These are phyloP conservation scores for Monosporascus sp. DNA, from an alignment of 2,329 filamentous ascomycete genomes.

Conservation along the genomic window DNA sequence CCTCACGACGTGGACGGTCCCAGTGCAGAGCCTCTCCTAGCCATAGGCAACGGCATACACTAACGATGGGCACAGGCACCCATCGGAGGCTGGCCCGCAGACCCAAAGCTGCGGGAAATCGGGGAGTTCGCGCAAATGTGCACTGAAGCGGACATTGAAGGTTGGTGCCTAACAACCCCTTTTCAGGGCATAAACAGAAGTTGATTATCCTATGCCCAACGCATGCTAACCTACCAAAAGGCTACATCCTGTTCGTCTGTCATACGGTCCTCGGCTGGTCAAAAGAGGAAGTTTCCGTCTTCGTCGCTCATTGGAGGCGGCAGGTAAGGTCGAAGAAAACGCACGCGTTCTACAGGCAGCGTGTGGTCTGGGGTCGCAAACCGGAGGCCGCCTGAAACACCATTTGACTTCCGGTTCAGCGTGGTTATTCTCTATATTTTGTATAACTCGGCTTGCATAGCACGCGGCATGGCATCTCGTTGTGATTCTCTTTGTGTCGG, in stretches of 20 bases:
- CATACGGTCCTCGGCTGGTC: conserved; percentile 32
- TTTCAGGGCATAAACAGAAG: not conserved
- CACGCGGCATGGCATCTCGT: too few relatives aligned
- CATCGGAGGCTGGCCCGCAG: conserved; percentile 23
- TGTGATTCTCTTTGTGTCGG: too few relatives aligned
- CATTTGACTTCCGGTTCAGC: too few relatives aligned
- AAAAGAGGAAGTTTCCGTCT: conserved; percentile 27
- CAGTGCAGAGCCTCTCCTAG: not conserved
- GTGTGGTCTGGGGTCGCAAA: conserved; percentile 25
- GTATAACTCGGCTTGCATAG: too few relatives aligned
- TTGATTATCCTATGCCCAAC: not conserved
- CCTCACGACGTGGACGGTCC: too few relatives aligned
- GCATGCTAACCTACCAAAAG: not conserved
- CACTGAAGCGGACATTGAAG: conserved; percentile 24
- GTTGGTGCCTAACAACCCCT: conserved; percentile 2
- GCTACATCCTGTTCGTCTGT: conserved; percentile 24
- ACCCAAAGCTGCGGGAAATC: conserved; percentile 21
- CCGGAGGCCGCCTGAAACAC: conserved; percentile 2
- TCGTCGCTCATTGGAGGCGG: conserved; percentile 29
- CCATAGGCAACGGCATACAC: not conserved
- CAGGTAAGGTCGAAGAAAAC: conserved; percentile 24
- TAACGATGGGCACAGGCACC: conserved; percentile 11
- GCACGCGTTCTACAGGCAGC: conserved; percentile 25
- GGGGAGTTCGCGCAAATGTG: conserved; percentile 22
- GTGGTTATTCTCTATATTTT: too few relatives aligned